Evolutionary conservation across 768 basidiomycete genomes (phyloP), one percentile per base, ranked within the genome.

Genomic region (Collybia sp.): DNA sequence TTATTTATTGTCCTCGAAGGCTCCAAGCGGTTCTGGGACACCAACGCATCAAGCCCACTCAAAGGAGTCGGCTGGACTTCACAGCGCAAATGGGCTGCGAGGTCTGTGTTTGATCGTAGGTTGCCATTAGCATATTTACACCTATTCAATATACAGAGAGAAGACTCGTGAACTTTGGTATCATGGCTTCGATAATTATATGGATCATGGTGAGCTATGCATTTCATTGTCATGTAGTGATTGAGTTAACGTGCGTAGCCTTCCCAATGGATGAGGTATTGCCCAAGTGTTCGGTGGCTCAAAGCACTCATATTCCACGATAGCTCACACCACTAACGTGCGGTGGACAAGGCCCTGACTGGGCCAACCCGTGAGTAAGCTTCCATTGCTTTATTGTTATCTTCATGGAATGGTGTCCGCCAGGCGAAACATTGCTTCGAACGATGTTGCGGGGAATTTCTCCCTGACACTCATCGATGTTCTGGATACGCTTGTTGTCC

Each of bases 361-460:
- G 86, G 85, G 71, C 73, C 37, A 77, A 86, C 57, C 84, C 85
- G 90, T 93, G 66, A 58, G 88, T 69, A 42, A 47, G 40, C 43
- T 30, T 33, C 36, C 42, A 12, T 35, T 35, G 16, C 37, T 25
- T 42, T 30, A 10, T 40, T 32, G 33, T 33, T 18, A 10, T 13
- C 33, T 30, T 20, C 8, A 25, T 8, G 8, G 25, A 3, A 25
- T 8, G 8, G 25, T 8, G 25, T 25, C 25, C 25, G 36, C 44
- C 39, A 82, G 84, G 18, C 68, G 76, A 41, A 92, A 97, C 53
- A 72, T 82, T 52, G 89, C 82, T 1, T 66, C 81, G 25, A 98
- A 98, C 58, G 95, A 98, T 58, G 93, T 99, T 49, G 83, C 88
- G 18, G 93, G 94, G 35, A 96, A 97, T 65, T 96, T 86, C 63